A percentile compares a stretch with the other conserved stretches of the same genome.
These are phyloP conservation scores for Guillardia theta DNA, from an alignment of 78 protist genomes.

Conservation along the genomic window DNA sequence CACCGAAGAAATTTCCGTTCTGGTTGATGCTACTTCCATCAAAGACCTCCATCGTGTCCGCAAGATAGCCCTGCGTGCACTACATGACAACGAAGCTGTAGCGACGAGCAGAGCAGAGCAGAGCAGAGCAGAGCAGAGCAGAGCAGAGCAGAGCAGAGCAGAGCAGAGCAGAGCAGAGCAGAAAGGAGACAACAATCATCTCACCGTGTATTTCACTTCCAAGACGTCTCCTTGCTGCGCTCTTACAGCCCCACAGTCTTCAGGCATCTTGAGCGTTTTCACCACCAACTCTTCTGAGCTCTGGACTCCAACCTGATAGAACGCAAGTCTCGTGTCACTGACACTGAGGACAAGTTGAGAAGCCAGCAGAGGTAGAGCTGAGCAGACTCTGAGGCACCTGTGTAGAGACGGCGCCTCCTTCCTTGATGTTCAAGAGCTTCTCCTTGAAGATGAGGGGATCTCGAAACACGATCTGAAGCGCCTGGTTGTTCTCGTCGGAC, in stretches of 20 bases:
- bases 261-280: neutral
- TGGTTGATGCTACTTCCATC: neutral
- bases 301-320: neutral
- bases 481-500: neutral
- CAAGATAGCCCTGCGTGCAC: neutral
- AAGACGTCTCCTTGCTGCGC: neutral
- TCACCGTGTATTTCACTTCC: neutral
- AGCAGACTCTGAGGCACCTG: too few species aligned
- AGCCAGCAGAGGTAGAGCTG: too few species aligned
- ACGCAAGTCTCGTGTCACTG: too few species aligned
- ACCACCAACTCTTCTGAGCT: neutral
- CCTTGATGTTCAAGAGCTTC: neutral
- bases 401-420: neutral
- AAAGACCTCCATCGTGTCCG: conserved; percentile 1
- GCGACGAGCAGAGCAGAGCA: neutral
- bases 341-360: too few species aligned
- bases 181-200: neutral
- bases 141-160: too few species aligned
- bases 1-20: neutral
- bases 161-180: too few species aligned
- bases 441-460: conserved; percentile 15
- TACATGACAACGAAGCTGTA: neutral
- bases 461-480: neutral
- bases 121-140: too few species aligned
- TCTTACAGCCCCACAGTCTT: neutral